Evolutionary conservation across 23 red algal species (phyloP), one percentile per base, ranked within the genome.

Genomic region (Agarophyton chilense): DNA sequence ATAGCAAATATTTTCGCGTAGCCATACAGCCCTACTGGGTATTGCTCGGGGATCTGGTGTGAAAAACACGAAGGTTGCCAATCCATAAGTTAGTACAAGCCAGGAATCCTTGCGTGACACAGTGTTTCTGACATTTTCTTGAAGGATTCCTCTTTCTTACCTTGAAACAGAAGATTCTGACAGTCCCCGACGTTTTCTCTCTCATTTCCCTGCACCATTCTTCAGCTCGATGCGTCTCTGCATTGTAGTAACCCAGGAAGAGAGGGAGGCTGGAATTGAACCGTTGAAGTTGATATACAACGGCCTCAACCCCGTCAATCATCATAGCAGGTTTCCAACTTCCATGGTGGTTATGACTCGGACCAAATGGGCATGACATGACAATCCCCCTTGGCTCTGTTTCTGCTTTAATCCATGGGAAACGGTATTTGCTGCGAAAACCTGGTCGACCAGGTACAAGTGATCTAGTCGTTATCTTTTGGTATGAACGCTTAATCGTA

Each of bases 1-100:
- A 88, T 75, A 7, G 83, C 83, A 76, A 57, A 88, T n/a, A 88
- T 75, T 52, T 88, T 88, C 1, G 67, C 65, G 29, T 88, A 88
- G 8, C 83, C 83, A 54, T 88, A 88, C 71, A 77, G 29, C 28
- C 64, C 64, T 32, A 22, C 29, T 28, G 83, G 83, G 50, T 70
- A 88, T 62, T 32, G 33, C 28, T 88, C 83, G 38, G 83, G 83
- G 49, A 88, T 77, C 83, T 88, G 42, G 9, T n/a, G 25, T 8
- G 2, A 53, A 44, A 4, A 71, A 76, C 4, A 71, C 22, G 54
- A 54, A 72, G 26, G 5, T 44, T 44, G 43, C 4, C 16, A 32
- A 42, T 22, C 22, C 11, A 3, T 38, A 52, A 54, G 42, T 50
- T 21, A 55, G 34, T 24, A 7, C 34, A n/a, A 4, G 33, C 47